Percentiles rank a stretch among this genome's conserved stretches.
These are phyloP conservation scores for Pseudogymnoascus sp. DNA, from an alignment of 2,329 filamentous ascomycete species.

Conservation along the genomic window DNA sequence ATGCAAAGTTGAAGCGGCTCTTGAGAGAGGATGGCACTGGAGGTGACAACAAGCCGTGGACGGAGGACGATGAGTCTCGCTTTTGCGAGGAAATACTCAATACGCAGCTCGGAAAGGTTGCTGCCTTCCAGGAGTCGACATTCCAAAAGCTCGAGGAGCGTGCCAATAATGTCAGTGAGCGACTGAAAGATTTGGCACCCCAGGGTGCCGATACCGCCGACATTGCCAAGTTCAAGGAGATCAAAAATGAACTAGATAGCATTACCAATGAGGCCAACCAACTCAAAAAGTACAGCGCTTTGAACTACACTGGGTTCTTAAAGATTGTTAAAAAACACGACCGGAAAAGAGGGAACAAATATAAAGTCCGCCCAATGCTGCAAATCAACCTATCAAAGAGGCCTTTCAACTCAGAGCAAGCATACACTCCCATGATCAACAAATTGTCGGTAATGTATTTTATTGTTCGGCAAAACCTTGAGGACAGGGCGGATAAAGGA, in stretches of 20 bases:
- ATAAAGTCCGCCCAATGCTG: slow-evolving; percentile 85
- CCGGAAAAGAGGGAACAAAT: slow-evolving; percentile 76
- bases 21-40: slow-evolving; percentile 64
- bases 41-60: slow-evolving; percentile 65
- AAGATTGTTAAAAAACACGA: slow-evolving; percentile 99
- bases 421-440: slow-evolving; percentile 83
- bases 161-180: slow-evolving; percentile 52
- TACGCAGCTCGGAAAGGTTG: slow-evolving; percentile 89
- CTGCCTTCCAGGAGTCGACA: slow-evolving; percentile 78
- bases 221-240: slow-evolving; percentile 54
- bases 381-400: slow-evolving; percentile 81
- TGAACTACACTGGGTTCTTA: slow-evolving; percentile 96
- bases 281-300: slow-evolving; percentile 87
- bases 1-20: slow-evolving; percentile 82
- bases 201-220: slow-evolving; percentile 44
- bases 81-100: slow-evolving; percentile 97
- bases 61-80: slow-evolving; percentile 82
- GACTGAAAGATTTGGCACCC: slow-evolving; percentile 71
- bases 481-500: slow-evolving; percentile 42
- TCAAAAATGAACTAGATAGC: slow-evolving; percentile 71
- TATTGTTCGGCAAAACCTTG: slow-evolving; percentile 78
- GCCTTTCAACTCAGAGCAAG: slow-evolving; percentile 86
- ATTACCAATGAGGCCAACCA: slow-evolving; percentile 89
- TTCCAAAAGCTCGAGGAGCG: slow-evolving; percentile 51
- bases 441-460: slow-evolving; percentile 93